Evolutionary conservation across 2,329 filamentous ascomycete genomes (phyloP), one percentile per base, ranked within the genome.

Genomic region (Penicillium sp.): DNA sequence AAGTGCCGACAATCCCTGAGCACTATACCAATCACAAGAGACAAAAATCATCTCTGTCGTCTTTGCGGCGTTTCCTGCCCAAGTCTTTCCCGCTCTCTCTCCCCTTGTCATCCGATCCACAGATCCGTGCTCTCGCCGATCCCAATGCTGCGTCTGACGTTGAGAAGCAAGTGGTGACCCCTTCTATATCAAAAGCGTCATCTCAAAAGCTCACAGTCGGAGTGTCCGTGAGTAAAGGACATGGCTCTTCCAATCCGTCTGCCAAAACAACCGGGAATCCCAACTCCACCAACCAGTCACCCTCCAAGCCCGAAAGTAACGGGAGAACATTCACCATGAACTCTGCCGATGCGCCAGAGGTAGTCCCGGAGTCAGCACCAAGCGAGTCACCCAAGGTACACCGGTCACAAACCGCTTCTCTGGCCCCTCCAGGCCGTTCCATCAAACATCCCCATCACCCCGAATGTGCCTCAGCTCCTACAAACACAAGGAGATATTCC

Each of bases 291-390:
- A 17, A 29, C 14, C n/a, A 27, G 5, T 30, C 39, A 3, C n/a
- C 25, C 11, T 9, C 12, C 9, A 37, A 34, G 14, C 25, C 29
- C 5, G 42, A 48, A 14, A 42, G 42, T 10, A 45, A 44, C 26
- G 22, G 9, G 17, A 51, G 60, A 32, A 52, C 57, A 33, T 52
- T 55, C 41, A 61, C 59, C 26, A 56, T 54, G 42, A 59, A 49
- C 37, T 62, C 60, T 1, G 55, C 56, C 32, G 58, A 62, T n/a
- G 60, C 61, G 1, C 60, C 62, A 11, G 59, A 61, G 37, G 59
- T 64, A 0, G 52, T 63, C n/a, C 25, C 25, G n/a, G 18, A 22
- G 5, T 27, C 25, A 10, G 39, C 44, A 12, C 51, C 50, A 10
- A 25, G 35, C 8, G 51, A 48, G 13, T 54, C 57, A 9, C 30